Conservation (phyloP, 2,329 filamentous ascomycete species). For the Alternaria rosae region DNA sequence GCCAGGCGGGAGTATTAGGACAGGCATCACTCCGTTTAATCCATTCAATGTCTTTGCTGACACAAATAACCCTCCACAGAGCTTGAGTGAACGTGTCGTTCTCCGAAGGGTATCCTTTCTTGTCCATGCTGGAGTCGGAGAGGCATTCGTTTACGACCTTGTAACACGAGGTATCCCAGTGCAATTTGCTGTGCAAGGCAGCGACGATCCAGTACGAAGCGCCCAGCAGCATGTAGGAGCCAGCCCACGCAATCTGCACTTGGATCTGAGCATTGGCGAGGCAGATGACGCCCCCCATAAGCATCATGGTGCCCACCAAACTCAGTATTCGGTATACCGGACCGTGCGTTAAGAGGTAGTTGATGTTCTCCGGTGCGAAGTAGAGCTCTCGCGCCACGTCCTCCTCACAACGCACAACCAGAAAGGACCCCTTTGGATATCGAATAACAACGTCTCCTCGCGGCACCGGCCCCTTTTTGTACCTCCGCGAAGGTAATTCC, state of each 20-base stretch:
- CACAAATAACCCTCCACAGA: constrained; percentile 58
- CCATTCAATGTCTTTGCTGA: constrained; percentile 56
- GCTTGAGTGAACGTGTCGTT: constrained; percentile 56
- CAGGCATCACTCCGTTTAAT: constrained; percentile 51
- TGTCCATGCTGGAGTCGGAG: constrained; percentile 43
- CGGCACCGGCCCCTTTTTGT: constrained; percentile 40
- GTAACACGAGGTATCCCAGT: constrained; percentile 59
- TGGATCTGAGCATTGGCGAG: constrained; percentile 59
- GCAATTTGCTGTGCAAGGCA: constrained; percentile 54
- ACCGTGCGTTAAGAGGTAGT: constrained; percentile 54
- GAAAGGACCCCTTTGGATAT: constrained; percentile 60
- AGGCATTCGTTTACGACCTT: constrained; percentile 49
- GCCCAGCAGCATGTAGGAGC: constrained; percentile 59
- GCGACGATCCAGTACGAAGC: constrained; percentile 61
- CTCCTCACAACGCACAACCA: constrained; percentile 60
- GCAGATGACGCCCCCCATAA: constrained; percentile 62
- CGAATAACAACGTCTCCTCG: constrained; percentile 58
- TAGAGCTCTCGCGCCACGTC: constrained; percentile 60
- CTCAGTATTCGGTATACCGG: constrained; percentile 56
- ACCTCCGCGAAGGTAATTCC: constrained; percentile 49
- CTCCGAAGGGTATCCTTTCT: constrained; percentile 41
- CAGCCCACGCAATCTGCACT: constrained; percentile 59
- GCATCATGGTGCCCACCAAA: constrained; percentile 59
- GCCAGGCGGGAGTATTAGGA: constrained; percentile 53
- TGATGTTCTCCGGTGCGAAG: constrained; percentile 60